Conservation (phyloP, 2,329 filamentous ascomycete species). For the Scedosporium aurantiacum region DNA sequence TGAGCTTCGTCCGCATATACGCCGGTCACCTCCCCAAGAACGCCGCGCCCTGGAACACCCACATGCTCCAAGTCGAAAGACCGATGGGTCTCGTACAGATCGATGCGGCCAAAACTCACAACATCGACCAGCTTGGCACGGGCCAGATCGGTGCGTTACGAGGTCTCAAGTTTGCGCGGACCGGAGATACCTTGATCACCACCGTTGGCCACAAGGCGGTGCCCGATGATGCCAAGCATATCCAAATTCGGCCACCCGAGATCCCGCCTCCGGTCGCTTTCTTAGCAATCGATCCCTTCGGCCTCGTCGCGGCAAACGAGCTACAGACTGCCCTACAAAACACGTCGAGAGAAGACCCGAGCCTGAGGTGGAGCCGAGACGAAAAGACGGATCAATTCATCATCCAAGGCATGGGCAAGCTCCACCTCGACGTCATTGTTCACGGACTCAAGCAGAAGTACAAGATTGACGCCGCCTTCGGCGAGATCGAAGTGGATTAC, state of each 20-base stretch:
- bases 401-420: conserved; percentile 88
- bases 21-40: conserved; percentile 69
- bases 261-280: conserved; percentile 95
- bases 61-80: conserved; percentile 65
- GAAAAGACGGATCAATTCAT: conserved; percentile 89
- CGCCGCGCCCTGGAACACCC: conserved; percentile 75
- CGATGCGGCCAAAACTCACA: conserved; percentile 77
- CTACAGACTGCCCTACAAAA: conserved; percentile 67
- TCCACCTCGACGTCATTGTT: conserved; percentile 87
- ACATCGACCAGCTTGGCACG: conserved; percentile 66
- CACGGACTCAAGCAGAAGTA: conserved; percentile 82
- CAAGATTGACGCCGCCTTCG: conserved; percentile 77
- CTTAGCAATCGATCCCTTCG: conserved; percentile 76
- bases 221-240: conserved; percentile 54
- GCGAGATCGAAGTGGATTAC: conserved; percentile 90
- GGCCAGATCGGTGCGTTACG: conserved; percentile 93
- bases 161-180: conserved; percentile 82
- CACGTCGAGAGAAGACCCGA: conserved; percentile 83
- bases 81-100: conserved; percentile 77
- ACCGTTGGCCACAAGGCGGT: conserved; percentile 53
- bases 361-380: conserved; percentile 72
- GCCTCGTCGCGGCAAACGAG: conserved; percentile 66
- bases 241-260: conserved; percentile 78
- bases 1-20: conserved; percentile 90
- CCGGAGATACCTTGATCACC: conserved; percentile 80